A percentile compares a stretch with the other conserved stretches of the same genome.
phyloP scores from a whole-genome alignment of 2,329 filamentous ascomycete species.

The Colletotrichum orbiculare region DNA sequence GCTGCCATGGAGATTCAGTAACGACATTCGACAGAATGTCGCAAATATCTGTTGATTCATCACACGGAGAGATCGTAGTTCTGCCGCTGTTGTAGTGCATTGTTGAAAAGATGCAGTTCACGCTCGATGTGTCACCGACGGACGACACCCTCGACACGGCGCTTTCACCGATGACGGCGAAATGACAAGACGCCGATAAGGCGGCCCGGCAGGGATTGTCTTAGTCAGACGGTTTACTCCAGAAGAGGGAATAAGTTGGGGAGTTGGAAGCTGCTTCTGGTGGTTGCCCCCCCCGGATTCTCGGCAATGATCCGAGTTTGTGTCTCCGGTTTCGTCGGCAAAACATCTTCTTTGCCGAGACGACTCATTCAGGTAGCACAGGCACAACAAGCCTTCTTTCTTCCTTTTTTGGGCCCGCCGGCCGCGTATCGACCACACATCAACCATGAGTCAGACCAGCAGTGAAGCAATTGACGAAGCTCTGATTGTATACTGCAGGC shows the following conservation, averaged over 20 bases:
- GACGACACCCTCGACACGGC: neutral
- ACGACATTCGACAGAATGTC: conserved; percentile 22
- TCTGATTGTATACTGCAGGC: too few species aligned
- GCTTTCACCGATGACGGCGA: conserved; percentile 31
- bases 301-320: conserved; percentile 27
- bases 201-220: conserved; percentile 6
- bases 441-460: too few species aligned
- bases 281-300: conserved; percentile 8
- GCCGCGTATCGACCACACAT: too few species aligned
- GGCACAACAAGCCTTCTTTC: too few species aligned
- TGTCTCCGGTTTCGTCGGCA: conserved; percentile 36
- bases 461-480: too few species aligned
- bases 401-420: too few species aligned
- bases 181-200: conserved; percentile 35
- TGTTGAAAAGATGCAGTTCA: neutral
- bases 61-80: neutral
- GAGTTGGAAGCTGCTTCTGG: too few species aligned
- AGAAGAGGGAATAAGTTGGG: conserved; percentile 7
- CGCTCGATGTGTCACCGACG: conserved; percentile 22
- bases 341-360: conserved; percentile 30
- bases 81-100: conserved; percentile 1
- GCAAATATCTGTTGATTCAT: neutral
- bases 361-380: conserved; percentile 21
- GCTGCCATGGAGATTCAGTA: conserved; percentile 15
- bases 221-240: conserved; percentile 11